Evolutionary conservation across 371 early-diverging fungal genomes (phyloP), one percentile per base, ranked within the genome.

Genomic region (Mortierella sp.): DNA sequence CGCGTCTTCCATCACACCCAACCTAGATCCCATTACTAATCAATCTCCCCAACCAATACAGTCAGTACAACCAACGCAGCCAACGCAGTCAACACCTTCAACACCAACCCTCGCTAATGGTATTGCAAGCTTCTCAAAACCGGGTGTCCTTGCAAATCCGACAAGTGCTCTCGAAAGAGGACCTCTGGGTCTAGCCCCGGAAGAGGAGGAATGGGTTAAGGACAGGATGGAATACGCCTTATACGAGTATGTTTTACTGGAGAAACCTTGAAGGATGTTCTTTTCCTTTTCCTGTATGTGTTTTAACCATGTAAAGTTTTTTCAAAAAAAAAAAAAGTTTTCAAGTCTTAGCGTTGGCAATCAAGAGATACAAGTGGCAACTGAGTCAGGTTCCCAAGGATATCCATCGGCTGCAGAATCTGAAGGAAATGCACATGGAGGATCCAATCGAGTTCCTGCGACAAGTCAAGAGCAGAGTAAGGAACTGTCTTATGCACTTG

Each of bases 401-500:
- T 65, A 50, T 88, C 4, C 60, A 79, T 30, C 63, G 70, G 2
- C 59, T 88, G 19, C 57, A 80, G 28, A 58, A 54, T 8, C 59
- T 88, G 15, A 88, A 88, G 53, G 58, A 76, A 37, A 79, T 79
- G 51, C 86, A 86, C 12, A 52, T 85, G 24, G 55, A 70, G 1
- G 81, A 83, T 12, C 88, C 88, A 7, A 80, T 82, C 68, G 79
- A 80, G 15, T 88, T 86, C 64, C 53, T 88, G 34, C 54, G 60
- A 6, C 78, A 80, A 39, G 47, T 88, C 27, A 84, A 83, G 64
- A 43, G 46, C 19, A 84, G 83, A 76, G 84, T 82, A 80, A 32
- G 17, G 31, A 15, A 49, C 15, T 14, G 49, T 12, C 3, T 23
- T 24, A 9, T 14, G 17, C 50, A 9, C 11, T 23, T 26, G 50